Base-by-base conservation (phyloP, 805 yeast genomes). In the Candida incommunis region DNA sequence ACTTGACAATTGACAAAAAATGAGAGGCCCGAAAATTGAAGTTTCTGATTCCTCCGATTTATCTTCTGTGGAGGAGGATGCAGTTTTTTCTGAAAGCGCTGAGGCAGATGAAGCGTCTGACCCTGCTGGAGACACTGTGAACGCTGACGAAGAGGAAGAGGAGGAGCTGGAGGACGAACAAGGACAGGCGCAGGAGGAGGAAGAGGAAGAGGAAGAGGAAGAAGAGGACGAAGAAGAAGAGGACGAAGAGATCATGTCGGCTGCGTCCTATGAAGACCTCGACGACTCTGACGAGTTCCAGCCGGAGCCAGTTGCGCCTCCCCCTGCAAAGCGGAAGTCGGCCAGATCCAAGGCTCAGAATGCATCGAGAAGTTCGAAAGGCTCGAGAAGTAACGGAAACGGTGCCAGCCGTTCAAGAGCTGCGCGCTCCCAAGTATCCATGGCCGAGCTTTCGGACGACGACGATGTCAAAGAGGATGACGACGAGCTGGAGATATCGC, bases 191-290 rank as follows among this genome's bases (percentile, higher is more conserved):
- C 37, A 31, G 20, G 37, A 31, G 18, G 37, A 31, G 20, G 37
- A 31, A n/a, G 37, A 31, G 37, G 37, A 31, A 31, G 37, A 31
- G 20, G 37, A 31, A 16, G 37, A 31, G 18, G 37, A 31, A 31
- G 37, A 31, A n/a, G 37, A 31, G 18, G 48, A 44, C 20, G 41
- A 16, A 9, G 48, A 42, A 22, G 42, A 46, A 43, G 22, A 35
- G 4, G 47, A 46, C 2, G 41, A 22, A 31, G 22, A 23, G 5
- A 22, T 16, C 27, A 15, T 3, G 15, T 22, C 22, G 18, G 16
- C 25, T 11, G 45, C 41, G 11, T 16, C 34, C 7, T 16, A 41
- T 3, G 44, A 34, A 3, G 45, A 46, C n/a, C 15, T 43, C 15
- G 42, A 34, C 15, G 40, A 34, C 18, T 31, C 37, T 31, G 37